Percentiles rank a stretch among this genome's conserved stretches.
Conservation (phyloP, 2,329 filamentous ascomycete genomes). For the Beauveria varroae region DNA sequence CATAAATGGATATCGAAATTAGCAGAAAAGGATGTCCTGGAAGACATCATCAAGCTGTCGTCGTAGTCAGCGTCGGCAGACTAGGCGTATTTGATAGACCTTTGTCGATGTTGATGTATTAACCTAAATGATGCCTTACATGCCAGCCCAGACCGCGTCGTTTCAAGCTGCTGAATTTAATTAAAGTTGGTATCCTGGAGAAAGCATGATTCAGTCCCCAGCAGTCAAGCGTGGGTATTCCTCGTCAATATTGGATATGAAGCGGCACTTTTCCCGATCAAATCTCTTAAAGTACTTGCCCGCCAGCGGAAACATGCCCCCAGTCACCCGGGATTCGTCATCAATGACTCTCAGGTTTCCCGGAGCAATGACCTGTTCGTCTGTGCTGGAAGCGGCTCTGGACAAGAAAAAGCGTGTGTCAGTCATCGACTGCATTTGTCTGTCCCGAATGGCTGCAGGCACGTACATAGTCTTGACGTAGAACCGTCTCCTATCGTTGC, state of each 20-base stretch:
- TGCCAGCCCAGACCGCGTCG: not conserved
- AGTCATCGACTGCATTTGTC: not conserved
- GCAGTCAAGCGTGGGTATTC: conserved; percentile 55
- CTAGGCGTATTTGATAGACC: not conserved
- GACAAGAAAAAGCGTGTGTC: conserved; percentile 10
- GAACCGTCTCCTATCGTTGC: conserved; percentile 56
- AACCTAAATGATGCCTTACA: not conserved
- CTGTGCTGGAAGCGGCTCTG: conserved; percentile 21
- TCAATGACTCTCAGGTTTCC: conserved; percentile 67
- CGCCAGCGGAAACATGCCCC: conserved; percentile 58
- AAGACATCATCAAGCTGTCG: conserved; percentile 27
- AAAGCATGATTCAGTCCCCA: not conserved
- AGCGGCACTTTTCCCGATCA: conserved; percentile 56
- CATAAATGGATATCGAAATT: conserved; percentile 63
- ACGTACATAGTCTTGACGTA: conserved; percentile 79
- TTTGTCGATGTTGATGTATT: not conserved
- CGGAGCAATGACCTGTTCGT: conserved; percentile 43
- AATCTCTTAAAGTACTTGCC: conserved; percentile 87
- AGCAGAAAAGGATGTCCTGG: conserved; percentile 57
- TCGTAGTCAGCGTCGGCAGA: conserved; percentile 5
- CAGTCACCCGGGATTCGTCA: conserved; percentile 39
- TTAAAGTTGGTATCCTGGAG: not conserved
- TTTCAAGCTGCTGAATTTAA: not conserved
- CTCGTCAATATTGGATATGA: conserved; percentile 74
- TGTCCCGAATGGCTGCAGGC: not conserved